These are phyloP conservation scores for Mortierella hygrophila DNA, from an alignment of 192 early-diverging fungal species.

Conservation along the genomic window DNA sequence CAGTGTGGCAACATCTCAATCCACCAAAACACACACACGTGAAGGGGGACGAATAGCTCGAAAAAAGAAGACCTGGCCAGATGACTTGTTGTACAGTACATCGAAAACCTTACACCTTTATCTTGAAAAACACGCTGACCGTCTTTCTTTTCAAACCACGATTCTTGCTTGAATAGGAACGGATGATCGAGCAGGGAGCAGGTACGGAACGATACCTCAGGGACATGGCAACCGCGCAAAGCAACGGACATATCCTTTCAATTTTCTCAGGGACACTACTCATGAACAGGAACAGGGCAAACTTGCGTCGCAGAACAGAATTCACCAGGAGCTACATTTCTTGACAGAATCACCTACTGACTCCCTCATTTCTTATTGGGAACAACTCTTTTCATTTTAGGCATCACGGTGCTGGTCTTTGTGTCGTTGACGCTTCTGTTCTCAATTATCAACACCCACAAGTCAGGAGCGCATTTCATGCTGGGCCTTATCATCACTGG, in stretches of 20 bases:
- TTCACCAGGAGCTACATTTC: neutral
- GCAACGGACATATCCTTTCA: neutral
- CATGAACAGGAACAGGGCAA: neutral
- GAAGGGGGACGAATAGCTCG: neutral
- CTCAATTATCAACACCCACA: constrained; percentile 55
- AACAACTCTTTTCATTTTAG: constrained; percentile 8
- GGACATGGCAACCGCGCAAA: neutral
- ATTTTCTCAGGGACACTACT: neutral
- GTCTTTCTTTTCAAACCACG: neutral
- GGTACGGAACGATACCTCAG: constrained; percentile 16
- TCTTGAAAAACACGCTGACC: neutral
- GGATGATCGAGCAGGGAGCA: constrained; percentile 55
- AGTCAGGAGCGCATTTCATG: constrained; percentile 51
- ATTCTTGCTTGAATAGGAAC: constrained; percentile 21
- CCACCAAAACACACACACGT: neutral
- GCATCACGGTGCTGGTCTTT: constrained; percentile 37
- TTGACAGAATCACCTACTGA: neutral
- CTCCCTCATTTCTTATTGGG: neutral
- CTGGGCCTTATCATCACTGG: constrained; percentile 53
- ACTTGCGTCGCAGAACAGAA: neutral
- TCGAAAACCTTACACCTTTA: neutral
- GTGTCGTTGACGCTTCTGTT: constrained; percentile 50
- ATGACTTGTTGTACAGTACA: neutral
- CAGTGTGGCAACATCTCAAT: too few species aligned
- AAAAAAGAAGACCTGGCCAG: neutral